Conservation (phyloP, 2,329 filamentous ascomycete species). For the Fusarium continuum region DNA sequence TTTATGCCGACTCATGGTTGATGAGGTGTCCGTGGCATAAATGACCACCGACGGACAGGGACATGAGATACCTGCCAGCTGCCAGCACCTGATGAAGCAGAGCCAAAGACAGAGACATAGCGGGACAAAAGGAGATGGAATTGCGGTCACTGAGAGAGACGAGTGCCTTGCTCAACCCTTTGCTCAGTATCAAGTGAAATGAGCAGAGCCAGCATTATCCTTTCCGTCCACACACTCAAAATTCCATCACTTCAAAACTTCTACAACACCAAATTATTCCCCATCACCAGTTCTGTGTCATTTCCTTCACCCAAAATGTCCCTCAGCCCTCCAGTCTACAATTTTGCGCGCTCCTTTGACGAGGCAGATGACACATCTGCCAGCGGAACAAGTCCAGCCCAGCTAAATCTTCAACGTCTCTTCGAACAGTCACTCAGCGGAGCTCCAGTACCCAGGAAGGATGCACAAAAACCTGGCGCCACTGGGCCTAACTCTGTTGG, state of each 20-base stretch:
- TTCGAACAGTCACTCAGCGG: constrained; percentile 68
- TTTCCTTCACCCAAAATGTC: constrained; percentile 42
- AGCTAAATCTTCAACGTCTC: constrained; percentile 71
- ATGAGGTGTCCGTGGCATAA: constrained; percentile 10
- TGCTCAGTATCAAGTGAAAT: constrained; percentile 34
- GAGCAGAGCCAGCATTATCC: constrained; percentile 14
- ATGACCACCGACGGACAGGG: constrained; percentile 21
- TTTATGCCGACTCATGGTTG: not conserved
- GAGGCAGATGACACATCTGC: constrained; percentile 43
- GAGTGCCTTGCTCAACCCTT: not conserved
- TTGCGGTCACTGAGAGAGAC: not conserved
- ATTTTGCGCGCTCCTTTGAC: constrained; percentile 39
- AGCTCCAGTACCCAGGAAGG: constrained; percentile 59
- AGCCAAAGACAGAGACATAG: not conserved
- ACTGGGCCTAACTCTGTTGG: constrained; percentile 51
- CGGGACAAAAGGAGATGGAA: not conserved
- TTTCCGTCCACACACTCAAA: not conserved
- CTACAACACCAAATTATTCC: constrained; percentile 19
- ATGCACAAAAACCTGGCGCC: constrained; percentile 58
- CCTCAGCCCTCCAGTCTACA: constrained; percentile 46
- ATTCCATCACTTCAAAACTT: not conserved
- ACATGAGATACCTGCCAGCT: constrained; percentile 21
- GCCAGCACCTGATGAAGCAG: constrained; percentile 9
- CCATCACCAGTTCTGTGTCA: not conserved
- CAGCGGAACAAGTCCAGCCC: constrained; percentile 62